Conservation (phyloP, 2,329 filamentous ascomycete species). For the Nectriaceae sp. region DNA sequence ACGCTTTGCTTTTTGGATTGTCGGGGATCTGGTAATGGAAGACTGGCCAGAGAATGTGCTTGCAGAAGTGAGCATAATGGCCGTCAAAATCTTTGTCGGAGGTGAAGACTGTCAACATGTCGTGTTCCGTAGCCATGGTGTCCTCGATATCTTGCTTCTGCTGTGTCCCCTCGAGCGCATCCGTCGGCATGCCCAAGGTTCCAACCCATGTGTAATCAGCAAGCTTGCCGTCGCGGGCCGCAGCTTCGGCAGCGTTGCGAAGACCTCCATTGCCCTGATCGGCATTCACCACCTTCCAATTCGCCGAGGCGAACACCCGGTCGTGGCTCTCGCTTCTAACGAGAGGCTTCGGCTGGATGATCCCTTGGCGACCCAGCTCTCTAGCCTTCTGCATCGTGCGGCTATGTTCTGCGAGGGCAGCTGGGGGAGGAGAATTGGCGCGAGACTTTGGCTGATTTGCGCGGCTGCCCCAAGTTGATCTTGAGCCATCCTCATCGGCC, state of each 20-base stretch:
- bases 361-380: conserved; percentile 57
- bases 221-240: conserved; percentile 67
- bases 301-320: conserved; percentile 71
- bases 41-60: conserved; percentile 95
- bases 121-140: conserved; percentile 75
- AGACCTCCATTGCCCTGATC: conserved; percentile 93
- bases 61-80: conserved; percentile 95
- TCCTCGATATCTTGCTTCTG: conserved; percentile 84
- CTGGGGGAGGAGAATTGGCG: conserved; percentile 72
- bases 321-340: conserved; percentile 65
- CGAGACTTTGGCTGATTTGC: conserved; percentile 79
- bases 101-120: conserved; percentile 82
- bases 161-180: conserved; percentile 72
- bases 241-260: conserved; percentile 82
- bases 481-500: conserved; percentile 73
- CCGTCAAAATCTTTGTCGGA: conserved; percentile 92
- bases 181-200: conserved; percentile 91
- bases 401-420: conserved; percentile 71
- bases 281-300: conserved; percentile 81
- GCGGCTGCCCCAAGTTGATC: conserved; percentile 73
- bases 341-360: conserved; percentile 55
- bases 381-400: conserved; percentile 58
- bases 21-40: conserved; percentile 98
- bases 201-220: conserved; percentile 87
- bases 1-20: conserved; percentile 97